Evolutionary conservation across 2,329 filamentous ascomycete genomes (phyloP).

Genomic region (Endoconidiophora laricicola): DNA sequence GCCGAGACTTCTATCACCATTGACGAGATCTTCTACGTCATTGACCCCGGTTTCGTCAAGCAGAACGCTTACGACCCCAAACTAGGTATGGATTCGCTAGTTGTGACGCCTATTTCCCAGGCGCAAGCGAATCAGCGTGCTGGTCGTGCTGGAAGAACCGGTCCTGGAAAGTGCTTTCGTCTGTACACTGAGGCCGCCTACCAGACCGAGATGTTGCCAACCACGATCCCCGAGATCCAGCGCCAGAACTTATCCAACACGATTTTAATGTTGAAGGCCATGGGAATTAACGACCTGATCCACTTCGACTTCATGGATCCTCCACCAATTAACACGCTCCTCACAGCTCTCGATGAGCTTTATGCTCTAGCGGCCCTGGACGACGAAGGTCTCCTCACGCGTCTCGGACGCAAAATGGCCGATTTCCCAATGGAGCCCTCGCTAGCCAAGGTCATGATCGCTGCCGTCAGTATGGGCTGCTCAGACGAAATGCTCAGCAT

Average conservation of each 20-base stretch:
- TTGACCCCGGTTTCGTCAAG: constrained; percentile 95
- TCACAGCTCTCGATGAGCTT: constrained; percentile 86
- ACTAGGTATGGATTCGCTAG: constrained; percentile 89
- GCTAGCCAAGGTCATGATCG: constrained; percentile 78
- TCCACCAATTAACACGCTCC: constrained; percentile 92
- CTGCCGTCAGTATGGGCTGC: constrained; percentile 71
- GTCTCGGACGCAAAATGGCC: constrained; percentile 89
- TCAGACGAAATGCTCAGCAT: constrained; percentile 90
- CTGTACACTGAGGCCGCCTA: constrained; percentile 91
- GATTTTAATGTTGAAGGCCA: constrained; percentile 94
- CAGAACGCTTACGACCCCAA: constrained; percentile 95
- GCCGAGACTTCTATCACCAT: constrained; percentile 97
- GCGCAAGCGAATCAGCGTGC: constrained; percentile 91
- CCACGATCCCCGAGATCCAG: constrained; percentile 91
- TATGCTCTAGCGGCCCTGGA: constrained; percentile 85
- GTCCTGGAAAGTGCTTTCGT: constrained; percentile 89
- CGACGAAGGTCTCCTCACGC: constrained; percentile 84
- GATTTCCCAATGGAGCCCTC: constrained; percentile 97
- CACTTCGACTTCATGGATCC: constrained; percentile 99
- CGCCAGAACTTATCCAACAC: constrained; percentile 82
- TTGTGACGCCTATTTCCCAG: constrained; percentile 91
- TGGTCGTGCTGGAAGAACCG: constrained; percentile 82
- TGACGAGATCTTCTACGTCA: constrained; percentile 91
- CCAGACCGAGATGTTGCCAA: constrained; percentile 92
- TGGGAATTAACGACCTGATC: constrained; percentile 95